Base-by-base conservation (phyloP, 345 rosid species). In the Brassica rapa region DNA sequence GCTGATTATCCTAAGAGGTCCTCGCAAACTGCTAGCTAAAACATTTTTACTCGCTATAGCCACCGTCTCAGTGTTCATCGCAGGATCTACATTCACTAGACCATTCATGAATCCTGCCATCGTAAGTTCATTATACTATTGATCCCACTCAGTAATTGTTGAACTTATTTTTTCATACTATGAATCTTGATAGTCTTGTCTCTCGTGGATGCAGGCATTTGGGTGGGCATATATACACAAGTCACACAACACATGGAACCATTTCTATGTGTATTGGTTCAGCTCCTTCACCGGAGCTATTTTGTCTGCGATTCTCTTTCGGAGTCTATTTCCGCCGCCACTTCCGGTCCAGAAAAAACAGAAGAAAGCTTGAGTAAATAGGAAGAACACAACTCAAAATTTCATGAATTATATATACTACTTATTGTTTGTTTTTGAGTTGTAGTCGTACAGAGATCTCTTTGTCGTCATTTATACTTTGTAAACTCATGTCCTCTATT, bases 91-190 rank as follows among this genome's bases (percentile, higher is more conserved):
- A 5, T 91, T 89, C 78, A 93, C 99, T 3, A 97, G 96, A 61
- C 99, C 98, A 69, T 88, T 93, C 81, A 90, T 96, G 98, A 96
- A 96, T 83, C 99, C 99, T 30, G 99, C 96, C 80, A 89, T 87
- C 89, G 99, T 95, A 84, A 93, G 99, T 60, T 5, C n/a, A 1
- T 87, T 68, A 51, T 57, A 27, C 30, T 27, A 21, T 0, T 41
- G 49, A 37, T n/a, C 35, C 59, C 70, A 1, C 30, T 1, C 30
- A 10, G 10, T 25, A 60, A 12, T 2, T 6, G 30, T 27, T 27
- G 30, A 27, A 27, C 30, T 62, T 14, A n/a, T 1, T 71, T 56
- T 7, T 27, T n/a, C 5, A 1, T 29, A 70, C 7, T 2, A 35
- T 5, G 6, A 29, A 63, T 70, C 12, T 65, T 79, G 7, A n/a